Evolutionary conservation across 306 rosid genomes (phyloP).

Genomic region (Ammopiptanthus mongolicus): DNA sequence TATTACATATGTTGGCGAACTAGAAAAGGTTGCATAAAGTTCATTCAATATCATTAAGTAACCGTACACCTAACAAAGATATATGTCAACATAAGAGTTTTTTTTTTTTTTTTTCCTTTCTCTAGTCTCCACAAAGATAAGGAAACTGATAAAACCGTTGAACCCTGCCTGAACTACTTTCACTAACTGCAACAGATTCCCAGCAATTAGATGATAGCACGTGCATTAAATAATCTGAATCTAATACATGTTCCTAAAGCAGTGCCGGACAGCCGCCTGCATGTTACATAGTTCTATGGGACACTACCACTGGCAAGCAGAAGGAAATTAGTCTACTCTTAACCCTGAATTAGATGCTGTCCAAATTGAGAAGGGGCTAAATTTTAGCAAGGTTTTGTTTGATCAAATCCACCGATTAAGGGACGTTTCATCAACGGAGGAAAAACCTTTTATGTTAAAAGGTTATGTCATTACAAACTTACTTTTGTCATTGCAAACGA

Average conservation of each 20-base stretch:
- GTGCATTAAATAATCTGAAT: background rate
- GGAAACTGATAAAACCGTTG: background rate
- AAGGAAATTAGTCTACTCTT: background rate
- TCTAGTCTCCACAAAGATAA: background rate
- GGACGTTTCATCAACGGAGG: no score
- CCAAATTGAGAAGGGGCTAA: background rate
- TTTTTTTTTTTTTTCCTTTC: background rate
- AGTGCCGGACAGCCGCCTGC: background rate
- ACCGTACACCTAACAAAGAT: background rate
- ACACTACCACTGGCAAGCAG: background rate
- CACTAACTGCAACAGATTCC: background rate
- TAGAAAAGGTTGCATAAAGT: conserved; percentile 3
- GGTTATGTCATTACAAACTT: no score
- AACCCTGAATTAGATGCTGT: background rate
- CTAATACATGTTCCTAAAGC: background rate
- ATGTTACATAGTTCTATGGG: conserved; percentile 8
- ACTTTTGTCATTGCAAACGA: no score
- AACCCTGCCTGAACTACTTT: background rate
- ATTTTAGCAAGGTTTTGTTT: no score
- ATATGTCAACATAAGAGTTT: background rate
- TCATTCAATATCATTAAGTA: conserved; percentile 1
- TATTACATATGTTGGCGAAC: background rate
- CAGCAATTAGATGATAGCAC: background rate
- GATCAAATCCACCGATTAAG: no score
- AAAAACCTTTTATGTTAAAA: no score